These are phyloP conservation scores for Chalciporus piperatus DNA, from an alignment of 768 basidiomycete genomes.

Conservation along the genomic window DNA sequence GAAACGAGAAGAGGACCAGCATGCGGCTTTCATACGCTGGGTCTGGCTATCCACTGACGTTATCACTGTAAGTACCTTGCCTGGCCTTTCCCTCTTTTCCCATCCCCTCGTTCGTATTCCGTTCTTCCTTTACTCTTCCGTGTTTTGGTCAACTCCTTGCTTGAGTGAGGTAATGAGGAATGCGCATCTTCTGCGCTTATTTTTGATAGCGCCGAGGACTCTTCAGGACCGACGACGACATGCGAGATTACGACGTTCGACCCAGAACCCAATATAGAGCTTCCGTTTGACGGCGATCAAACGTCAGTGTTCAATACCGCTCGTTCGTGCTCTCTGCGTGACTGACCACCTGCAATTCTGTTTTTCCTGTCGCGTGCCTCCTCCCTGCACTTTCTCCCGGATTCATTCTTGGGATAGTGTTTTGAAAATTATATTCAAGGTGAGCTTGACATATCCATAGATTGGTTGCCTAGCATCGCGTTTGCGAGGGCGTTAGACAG, in stretches of 20 bases:
- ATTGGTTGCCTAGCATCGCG: not conserved
- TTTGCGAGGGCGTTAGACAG: not conserved
- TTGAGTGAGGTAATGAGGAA: slow-evolving; percentile 5
- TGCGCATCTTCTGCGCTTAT: not conserved
- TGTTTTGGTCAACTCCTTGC: slow-evolving; percentile 1
- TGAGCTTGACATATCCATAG: slow-evolving; percentile 26
- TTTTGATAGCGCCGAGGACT: slow-evolving; percentile 64
- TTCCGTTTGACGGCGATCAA: slow-evolving; percentile 69
- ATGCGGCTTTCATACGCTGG: slow-evolving; percentile 86
- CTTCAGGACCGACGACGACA: slow-evolving; percentile 76
- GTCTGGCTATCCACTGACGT: slow-evolving; percentile 69
- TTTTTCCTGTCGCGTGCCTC: not conserved
- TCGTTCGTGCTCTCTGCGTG: not conserved
- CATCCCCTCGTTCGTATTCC: not conserved
- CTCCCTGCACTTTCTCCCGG: not conserved
- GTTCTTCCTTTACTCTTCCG: not conserved
- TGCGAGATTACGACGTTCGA: slow-evolving; percentile 87
- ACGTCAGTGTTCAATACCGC: slow-evolving; percentile 39
- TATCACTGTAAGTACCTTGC: slow-evolving; percentile 66
- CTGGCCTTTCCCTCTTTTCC: not conserved
- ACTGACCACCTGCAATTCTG: slow-evolving; percentile 5
- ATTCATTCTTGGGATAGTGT: slow-evolving; percentile 41
- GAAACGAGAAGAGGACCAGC: slow-evolving; percentile 65
- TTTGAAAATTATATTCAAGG: slow-evolving; percentile 85
- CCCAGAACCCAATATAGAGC: slow-evolving; percentile 75